Evolutionary conservation across 768 basidiomycete genomes (phyloP), one percentile per base, ranked within the genome.

Genomic region (Coprinopsis marcescibilis): DNA sequence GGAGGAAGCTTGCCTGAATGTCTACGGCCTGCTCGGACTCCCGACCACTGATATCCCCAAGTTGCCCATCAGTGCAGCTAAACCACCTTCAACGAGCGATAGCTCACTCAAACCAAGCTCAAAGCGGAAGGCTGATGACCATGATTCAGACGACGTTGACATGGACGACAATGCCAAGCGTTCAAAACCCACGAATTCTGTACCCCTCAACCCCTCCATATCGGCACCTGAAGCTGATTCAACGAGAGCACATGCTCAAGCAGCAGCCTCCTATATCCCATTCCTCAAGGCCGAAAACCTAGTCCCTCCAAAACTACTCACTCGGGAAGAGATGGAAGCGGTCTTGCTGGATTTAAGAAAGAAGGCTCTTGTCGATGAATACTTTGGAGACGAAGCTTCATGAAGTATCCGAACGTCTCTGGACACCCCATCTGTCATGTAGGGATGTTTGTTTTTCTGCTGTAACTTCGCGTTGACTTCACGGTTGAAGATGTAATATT

Each of bases 301-400:
- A 7, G 58, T 88, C 43, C 80, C 83, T 10, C 91, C 92, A 0
- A 81, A 77, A 54, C 63, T 94, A 64, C 87, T 89, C 1, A 80
- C 78, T 1, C 71, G 76, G 46, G 77, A 79, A 37, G 88, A 94
- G 63, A 85, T 90, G 85, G 89, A 89, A 60, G 61, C 64, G 17
- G 77, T 87, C 8, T 61, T 96, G 45, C 71, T 96, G 47, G 76
- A 75, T 21, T 67, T 92, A 52, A 74, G 85, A 59, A 94, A 95
- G 67, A 77, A 82, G 65, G 83, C 83, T 17, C 64, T 95, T 35
- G 78, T 90, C 46, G 84, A 89, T 56, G 90, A 96, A 55, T 76
- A 78, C 55, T 76, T 78, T 50, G 75, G 76, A 15, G 66, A 68
- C 45, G 60, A 60, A 42, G 50, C 63, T 20, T 20, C 19, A 14